phyloP scores from a whole-genome alignment of 164 flowering plant species.

The Hamamelis virginiana region DNA sequence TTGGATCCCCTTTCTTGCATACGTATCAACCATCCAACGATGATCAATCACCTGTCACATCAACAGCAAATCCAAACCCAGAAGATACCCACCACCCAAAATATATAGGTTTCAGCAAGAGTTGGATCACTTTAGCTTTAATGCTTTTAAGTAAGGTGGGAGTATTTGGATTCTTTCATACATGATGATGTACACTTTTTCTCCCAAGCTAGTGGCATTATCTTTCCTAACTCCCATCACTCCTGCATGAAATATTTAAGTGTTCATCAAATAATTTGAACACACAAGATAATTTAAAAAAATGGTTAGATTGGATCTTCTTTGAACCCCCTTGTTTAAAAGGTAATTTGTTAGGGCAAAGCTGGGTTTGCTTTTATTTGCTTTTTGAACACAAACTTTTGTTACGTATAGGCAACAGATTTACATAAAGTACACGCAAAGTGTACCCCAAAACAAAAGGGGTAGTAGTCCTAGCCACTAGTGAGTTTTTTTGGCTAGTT shows the following conservation, averaged over 20 bases:
- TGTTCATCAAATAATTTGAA: not conserved
- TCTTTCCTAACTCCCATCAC: conserved; percentile 16
- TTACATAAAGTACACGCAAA: not conserved
- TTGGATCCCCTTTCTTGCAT: too few relatives aligned
- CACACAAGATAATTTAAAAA: conserved; percentile 7
- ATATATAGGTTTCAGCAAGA: conserved; percentile 1
- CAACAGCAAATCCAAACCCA: too few relatives aligned
- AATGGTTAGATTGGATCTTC: conserved; percentile 15
- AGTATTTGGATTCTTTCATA: conserved; percentile 7
- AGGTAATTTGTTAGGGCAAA: not conserved
- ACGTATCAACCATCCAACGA: too few relatives aligned
- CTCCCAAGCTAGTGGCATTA: not conserved
- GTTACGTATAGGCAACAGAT: not conserved
- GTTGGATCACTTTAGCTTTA: conserved; percentile 10
- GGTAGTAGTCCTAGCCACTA: not conserved
- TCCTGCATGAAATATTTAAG: conserved; percentile 4
- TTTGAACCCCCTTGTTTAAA: conserved; percentile 13
- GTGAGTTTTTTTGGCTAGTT: too few relatives aligned
- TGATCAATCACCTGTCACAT: too few relatives aligned
- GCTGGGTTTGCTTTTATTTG: not conserved
- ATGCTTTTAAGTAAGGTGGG: conserved; percentile 9
- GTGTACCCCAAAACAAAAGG: not conserved
- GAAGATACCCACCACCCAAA: conserved; percentile 1
- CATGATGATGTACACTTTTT: not conserved
- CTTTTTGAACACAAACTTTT: not conserved